These are phyloP conservation scores for Rubia tinctorum DNA, from an alignment of 305 asterid species.

Conservation along the genomic window DNA sequence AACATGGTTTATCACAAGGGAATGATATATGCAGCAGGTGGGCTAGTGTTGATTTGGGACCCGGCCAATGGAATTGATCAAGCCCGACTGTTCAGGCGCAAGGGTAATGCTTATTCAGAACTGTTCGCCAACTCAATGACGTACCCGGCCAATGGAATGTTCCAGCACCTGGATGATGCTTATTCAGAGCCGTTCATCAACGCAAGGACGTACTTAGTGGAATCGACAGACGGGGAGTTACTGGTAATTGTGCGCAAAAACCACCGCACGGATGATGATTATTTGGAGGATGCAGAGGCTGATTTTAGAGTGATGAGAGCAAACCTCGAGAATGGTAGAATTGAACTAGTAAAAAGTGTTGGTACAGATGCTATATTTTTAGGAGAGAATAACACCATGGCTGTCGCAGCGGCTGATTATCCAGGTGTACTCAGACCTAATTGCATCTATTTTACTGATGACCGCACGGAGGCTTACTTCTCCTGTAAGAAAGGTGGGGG, in stretches of 20 bases:
- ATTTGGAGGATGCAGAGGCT: no score
- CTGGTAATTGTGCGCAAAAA: neutral
- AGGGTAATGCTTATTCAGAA: no score
- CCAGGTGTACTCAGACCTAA: neutral
- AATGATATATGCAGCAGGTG: no score
- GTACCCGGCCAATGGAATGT: no score
- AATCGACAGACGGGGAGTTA: neutral
- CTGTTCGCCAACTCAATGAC: no score
- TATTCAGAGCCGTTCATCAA: neutral
- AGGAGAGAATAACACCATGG: neutral
- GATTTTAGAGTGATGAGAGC: neutral
- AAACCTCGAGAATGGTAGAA: neutral
- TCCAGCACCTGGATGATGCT: no score
- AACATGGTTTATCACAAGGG: no score
- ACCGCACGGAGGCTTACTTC: neutral
- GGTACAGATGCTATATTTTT: neutral
- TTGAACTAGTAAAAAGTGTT: neutral
- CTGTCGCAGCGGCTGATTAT: neutral
- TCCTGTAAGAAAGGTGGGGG: neutral
- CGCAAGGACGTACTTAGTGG: neutral
- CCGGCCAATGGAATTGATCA: no score
- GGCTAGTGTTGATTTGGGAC: no score
- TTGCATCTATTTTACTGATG: conserved; percentile 1
- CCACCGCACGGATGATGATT: neutral
- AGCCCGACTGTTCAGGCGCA: no score